phyloP scores from a whole-genome alignment of 2,329 filamentous ascomycete species.

The Chrysosporium queenslandicum region DNA sequence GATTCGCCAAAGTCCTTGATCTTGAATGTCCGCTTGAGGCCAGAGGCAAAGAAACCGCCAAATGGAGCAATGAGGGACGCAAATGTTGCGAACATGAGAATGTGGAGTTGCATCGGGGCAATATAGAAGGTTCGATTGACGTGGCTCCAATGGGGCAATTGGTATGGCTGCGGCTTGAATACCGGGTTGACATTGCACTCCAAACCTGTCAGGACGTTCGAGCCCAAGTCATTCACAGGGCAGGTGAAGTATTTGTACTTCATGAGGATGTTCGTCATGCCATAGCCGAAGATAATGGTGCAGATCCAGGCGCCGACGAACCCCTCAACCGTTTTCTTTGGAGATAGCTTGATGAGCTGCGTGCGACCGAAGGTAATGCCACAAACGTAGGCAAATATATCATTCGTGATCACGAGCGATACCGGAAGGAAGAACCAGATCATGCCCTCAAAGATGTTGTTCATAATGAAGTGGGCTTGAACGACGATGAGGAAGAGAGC shows the following conservation, averaged over 20 bases:
- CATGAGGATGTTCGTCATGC: conserved; percentile 73
- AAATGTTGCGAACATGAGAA: conserved; percentile 81
- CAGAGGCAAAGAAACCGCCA: conserved; percentile 95
- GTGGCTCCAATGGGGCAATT: conserved; percentile 62
- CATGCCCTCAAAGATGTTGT: conserved; percentile 98
- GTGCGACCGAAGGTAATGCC: conserved; percentile 95
- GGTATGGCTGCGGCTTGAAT: conserved; percentile 68
- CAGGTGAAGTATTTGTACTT: conserved; percentile 97
- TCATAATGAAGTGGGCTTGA: conserved; percentile 98
- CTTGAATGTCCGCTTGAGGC: conserved; percentile 96
- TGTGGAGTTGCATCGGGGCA: conserved; percentile 86
- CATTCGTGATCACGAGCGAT: conserved; percentile 91
- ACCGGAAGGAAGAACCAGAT: conserved; percentile 99
- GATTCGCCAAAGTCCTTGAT: conserved; percentile 99
- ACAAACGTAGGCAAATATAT: conserved; percentile 96
- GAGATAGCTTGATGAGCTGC: conserved; percentile 93
- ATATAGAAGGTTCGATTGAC: conserved; percentile 62
- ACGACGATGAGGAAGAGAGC: conserved; percentile 95
- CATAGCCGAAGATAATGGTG: conserved; percentile 75
- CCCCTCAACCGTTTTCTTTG: conserved; percentile 98
- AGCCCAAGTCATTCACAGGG: conserved; percentile 89
- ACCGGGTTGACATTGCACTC: conserved; percentile 85
- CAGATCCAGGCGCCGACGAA: conserved; percentile 95
- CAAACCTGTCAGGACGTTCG: conserved; percentile 84
- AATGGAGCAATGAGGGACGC: conserved; percentile 95